Base-by-base conservation (phyloP, 768 basidiomycete species). In the Tricholoma bakamatsutake region DNA sequence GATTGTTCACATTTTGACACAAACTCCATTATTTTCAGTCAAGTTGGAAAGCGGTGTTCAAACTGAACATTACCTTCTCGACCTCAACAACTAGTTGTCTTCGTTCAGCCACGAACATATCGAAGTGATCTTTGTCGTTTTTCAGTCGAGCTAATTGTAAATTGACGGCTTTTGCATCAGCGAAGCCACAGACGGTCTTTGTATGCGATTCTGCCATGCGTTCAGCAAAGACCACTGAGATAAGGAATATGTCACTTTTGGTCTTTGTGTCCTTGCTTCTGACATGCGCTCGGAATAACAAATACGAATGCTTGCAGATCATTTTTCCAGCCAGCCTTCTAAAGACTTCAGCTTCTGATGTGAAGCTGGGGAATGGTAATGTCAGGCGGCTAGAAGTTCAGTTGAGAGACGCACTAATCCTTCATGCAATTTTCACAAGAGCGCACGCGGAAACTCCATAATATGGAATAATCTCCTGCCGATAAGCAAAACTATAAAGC, bases 401-500 rank as follows among this genome's bases (percentile, higher is more conserved):
- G 24, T 51, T 12, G 2, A 27, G 24, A 49, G 18, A 57, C 61
- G 24, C 6, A 64, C 64, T 53, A 54, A n/a, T 51, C 52, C 8
- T 21, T 37, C 24, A 54, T 45, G 54, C 64, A 65, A 5, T 53
- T 50, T 9, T 40, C 31, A 33, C 66, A 65, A 28, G 46, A 52
- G 30, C 61, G 59, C 13, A 57, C 35, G 28, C 55, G 58, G 39
- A 61, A 62, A 3, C 56, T 55, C 62, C 63, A 64, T 27, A 61
- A 6, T 15, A 56, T 58, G n/a, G 13, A 42, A 43, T 62, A 54
- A 9, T 59, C 57, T 13, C 61, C 59, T 18, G 40, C 1, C 4
- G 45, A 27, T 28, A 61, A 50, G 35, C 64, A 65, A 50, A 45
- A 56, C 61, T 62, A 30, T 9, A 4, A 17, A 12, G 40, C 10